Base-by-base conservation (phyloP, 768 basidiomycete genomes). In the Mycena rosella region DNA sequence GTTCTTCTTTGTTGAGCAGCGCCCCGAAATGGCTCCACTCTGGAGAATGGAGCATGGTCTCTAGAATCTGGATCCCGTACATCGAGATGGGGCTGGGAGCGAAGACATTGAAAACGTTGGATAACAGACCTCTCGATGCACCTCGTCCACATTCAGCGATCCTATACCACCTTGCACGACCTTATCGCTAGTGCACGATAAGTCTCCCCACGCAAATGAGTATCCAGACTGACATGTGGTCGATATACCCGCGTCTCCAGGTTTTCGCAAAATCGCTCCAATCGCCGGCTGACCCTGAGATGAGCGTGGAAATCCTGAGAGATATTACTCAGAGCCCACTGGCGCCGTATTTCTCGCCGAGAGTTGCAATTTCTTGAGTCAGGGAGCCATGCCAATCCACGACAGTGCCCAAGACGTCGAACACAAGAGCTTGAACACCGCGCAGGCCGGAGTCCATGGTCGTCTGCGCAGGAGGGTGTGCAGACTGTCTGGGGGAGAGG, bases 161-260 rank as follows among this genome's bases (percentile, higher is more conserved):
- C 88, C 89, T 42, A 76, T 60, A 0, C 82, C 86, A 4, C 85
- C 85, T 42, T 73, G 66, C 2, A 85, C 82, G 27, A 90, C 79
- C 2, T 72, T 71, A 8, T 74, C 77, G 18, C 88, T 89, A 38
- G 44, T 38, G 11, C 14, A 40, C 1, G 13, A 42, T 54, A 32
- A 22, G 42, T 45, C 56, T 14, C 38, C 30, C 11, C 29, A 3
- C 6, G 18, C 26, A 6, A 26, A 42, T 38, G 17, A 34, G 32
- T 40, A 9, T 22, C 9, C 27, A 14, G 36, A 78, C 84, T 40
- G 32, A 88, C 87, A 86, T 85, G 34, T 77, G 79, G 27, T 72
- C 61, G 36, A 82, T 67, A 70, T 90, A 91, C 0, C 84, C 86
- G 5, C 69, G 72, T 59, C 90, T 81, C 89, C 90, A 91, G 70